phyloP scores from a whole-genome alignment of 2,329 filamentous ascomycete species.

The Fusarium sp. region DNA sequence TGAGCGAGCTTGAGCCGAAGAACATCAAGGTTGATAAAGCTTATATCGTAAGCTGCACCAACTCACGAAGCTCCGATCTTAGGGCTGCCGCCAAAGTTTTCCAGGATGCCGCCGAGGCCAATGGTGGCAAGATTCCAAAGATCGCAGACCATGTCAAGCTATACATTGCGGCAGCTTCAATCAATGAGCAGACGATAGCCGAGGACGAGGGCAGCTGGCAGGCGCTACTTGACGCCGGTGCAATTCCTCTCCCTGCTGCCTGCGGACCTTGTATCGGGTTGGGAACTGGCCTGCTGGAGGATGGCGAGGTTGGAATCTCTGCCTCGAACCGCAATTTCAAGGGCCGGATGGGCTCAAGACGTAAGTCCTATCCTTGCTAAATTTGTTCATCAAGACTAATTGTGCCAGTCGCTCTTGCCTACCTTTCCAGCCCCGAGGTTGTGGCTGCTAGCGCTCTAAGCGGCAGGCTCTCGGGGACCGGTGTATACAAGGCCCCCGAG shows the following conservation, averaged over 20 bases:
- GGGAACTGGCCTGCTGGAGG: conserved; percentile 77
- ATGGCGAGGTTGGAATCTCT: conserved; percentile 84
- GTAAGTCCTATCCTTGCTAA: not conserved
- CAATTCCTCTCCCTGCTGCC: not conserved
- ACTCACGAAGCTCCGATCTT: conserved; percentile 79
- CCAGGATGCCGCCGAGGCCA: conserved; percentile 74
- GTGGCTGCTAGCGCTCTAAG: conserved; percentile 86
- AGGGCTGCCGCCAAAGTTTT: conserved; percentile 86
- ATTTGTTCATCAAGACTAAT: not conserved
- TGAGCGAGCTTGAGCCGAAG: conserved; percentile 76
- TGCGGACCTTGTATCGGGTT: conserved; percentile 90
- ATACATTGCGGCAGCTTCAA: conserved; percentile 88
- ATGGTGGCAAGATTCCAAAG: conserved; percentile 69
- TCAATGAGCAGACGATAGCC: conserved; percentile 78
- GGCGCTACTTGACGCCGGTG: conserved; percentile 57
- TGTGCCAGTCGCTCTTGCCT: conserved; percentile 63
- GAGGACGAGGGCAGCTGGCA: conserved; percentile 89
- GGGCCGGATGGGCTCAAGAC: conserved; percentile 78
- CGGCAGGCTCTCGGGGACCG: conserved; percentile 78
- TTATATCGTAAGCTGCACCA: conserved; percentile 90
- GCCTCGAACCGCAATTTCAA: conserved; percentile 92
- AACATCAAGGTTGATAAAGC: conserved; percentile 83
- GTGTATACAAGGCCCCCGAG: conserved; percentile 78
- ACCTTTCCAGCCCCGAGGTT: conserved; percentile 87
- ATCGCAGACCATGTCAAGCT: conserved; percentile 82